Evolutionary conservation across 176 grass and related monocot species (phyloP).

Genomic region (Ampelocalamus luodianensis): DNA sequence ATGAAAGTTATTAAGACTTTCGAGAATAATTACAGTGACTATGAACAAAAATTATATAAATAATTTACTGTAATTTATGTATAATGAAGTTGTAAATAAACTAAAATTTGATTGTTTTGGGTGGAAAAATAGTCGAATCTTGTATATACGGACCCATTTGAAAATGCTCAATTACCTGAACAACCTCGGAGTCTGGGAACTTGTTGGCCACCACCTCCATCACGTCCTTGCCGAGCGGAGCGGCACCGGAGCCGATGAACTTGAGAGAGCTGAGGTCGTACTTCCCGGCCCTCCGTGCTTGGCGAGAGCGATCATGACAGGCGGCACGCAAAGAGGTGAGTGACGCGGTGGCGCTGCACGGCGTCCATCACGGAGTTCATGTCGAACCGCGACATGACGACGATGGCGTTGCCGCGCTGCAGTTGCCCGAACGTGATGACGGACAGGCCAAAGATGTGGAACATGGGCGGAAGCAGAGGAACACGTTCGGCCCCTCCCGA

Average conservation of each 20-base stretch:
- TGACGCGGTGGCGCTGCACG: slow-evolving; percentile 65
- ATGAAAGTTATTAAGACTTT: no score
- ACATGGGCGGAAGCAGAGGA: slow-evolving; percentile 98
- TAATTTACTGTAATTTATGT: no score
- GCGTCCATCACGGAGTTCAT: slow-evolving; percentile 59
- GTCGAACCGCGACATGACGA: slow-evolving; percentile 77
- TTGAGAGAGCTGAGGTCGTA: slow-evolving; percentile 81
- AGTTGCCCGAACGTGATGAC: slow-evolving; percentile 76
- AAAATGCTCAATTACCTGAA: slow-evolving; percentile 56
- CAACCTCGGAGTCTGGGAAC: slow-evolving; percentile 55
- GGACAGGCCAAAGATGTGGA: slow-evolving; percentile 87
- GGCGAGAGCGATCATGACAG: slow-evolving; percentile 87
- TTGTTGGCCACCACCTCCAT: slow-evolving; percentile 82
- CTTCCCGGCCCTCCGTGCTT: slow-evolving; percentile 62
- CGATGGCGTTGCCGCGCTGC: slow-evolving; percentile 67
- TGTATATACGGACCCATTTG: no score
- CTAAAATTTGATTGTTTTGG: no score
- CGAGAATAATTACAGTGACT: no score
- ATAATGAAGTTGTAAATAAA: no score
- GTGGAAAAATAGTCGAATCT: no score
- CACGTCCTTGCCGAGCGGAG: slow-evolving; percentile 91
- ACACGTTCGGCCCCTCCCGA: slow-evolving; percentile 67
- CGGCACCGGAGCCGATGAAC: slow-evolving; percentile 80
- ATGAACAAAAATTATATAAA: no score
- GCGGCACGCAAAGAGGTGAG: slow-evolving; percentile 81